Evolutionary conservation across 129 eudicot species (phyloP), one percentile per base, ranked within the genome.

Genomic region (Arctium lappa): DNA sequence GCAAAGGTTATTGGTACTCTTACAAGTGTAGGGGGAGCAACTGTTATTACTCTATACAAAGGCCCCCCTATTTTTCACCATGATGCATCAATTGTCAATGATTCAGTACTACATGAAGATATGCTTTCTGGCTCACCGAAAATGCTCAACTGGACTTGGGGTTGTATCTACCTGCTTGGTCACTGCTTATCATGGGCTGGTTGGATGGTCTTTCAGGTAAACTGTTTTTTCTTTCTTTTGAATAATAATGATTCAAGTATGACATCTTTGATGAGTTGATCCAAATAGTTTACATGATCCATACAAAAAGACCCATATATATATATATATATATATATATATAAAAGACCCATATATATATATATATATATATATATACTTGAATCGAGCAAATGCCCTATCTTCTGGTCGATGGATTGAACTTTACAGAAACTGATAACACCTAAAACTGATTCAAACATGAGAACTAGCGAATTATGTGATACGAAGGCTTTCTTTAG

Each of bases 131-230:
- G 71, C 46, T 44, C 91, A 12, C 65, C 76, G 2, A 86, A 84
- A 69, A 74, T 83, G 73, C 94, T 88, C 29, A 87, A 85, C 83
- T 90, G 94, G 92, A 90, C 94, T 29, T 90, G 87, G 93, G 98
- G 98, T 16, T 94, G 97, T 84, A 82, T 94, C n/a, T 94, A 87
- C 81, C 80, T 90, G 12, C 88, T 94, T 74, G 94, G 89, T 56
- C 98, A 94, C 81, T 94, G 98, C 87, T 87, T 94, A 82, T 91
- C 94, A 12, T 94, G 98, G 98, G 97, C 98, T 74, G 97, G 93
- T 74, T 94, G 97, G 97, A 91, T 94, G 97, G 97, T 94, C 81
- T 89, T 91, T 91, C 98, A 94, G 97, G 98, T 93, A 60, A 15
- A 40, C 63, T 50, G 6, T 32, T 15, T 69, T 31, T 42, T 11